Percentiles rank a stretch among this genome's conserved stretches.
Evolutionary conservation across 192 early-diverging fungal genomes (phyloP).

Genomic region (Mortierella alpina): DNA sequence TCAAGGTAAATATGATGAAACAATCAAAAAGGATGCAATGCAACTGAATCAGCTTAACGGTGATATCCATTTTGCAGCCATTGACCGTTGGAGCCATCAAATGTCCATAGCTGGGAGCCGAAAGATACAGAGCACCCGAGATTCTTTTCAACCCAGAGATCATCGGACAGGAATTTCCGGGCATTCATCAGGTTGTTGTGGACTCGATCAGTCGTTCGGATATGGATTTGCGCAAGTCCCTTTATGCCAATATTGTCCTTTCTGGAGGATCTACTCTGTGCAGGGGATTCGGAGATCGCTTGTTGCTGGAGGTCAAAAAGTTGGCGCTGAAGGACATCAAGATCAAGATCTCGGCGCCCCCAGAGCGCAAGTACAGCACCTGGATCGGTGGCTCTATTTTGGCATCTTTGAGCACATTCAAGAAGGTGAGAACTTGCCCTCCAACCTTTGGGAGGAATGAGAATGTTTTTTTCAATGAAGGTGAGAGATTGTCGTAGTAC

Average conservation of each 20-base stretch:
- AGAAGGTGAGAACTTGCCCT: constrained; percentile 67
- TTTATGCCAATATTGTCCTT: constrained; percentile 92
- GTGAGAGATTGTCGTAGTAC: too few relatives aligned
- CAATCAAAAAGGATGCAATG: background rate
- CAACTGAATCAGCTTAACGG: background rate
- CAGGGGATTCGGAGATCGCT: constrained; percentile 91
- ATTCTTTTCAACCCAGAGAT: constrained; percentile 96
- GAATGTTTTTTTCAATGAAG: too few relatives aligned
- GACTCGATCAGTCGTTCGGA: constrained; percentile 95
- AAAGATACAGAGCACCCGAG: constrained; percentile 95
- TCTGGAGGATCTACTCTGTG: constrained; percentile 97
- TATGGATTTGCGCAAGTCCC: constrained; percentile 89
- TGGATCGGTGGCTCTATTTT: constrained; percentile 99
- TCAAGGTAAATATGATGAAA: constrained; percentile 68
- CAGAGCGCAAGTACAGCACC: constrained; percentile 97
- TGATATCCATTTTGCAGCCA: background rate
- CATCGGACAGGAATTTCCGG: constrained; percentile 92
- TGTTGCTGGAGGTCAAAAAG: constrained; percentile 91
- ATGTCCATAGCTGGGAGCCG: constrained; percentile 75
- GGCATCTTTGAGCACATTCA: constrained; percentile 96
- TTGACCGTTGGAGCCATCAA: background rate
- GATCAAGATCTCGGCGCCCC: constrained; percentile 97
- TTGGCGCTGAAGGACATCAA: constrained; percentile 93
- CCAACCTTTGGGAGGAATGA: too few relatives aligned
- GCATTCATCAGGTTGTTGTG: constrained; percentile 92